These are phyloP conservation scores for Citrus inodora DNA, from an alignment of 345 rosid species.

Conservation along the genomic window DNA sequence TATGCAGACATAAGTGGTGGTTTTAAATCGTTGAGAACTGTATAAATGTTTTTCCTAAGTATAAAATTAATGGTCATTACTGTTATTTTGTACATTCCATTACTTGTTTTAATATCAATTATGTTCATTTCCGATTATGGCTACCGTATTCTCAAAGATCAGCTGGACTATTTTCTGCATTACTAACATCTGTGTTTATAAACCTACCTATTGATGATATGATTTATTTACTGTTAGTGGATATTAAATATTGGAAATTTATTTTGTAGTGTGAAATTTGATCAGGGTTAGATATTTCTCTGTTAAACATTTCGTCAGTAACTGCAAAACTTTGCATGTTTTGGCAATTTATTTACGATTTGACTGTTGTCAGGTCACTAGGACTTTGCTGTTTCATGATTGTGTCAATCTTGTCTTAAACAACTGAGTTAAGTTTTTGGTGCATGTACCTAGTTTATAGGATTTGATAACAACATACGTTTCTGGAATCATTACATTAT, in stretches of 20 bases:
- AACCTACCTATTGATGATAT: not conserved
- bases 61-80: not conserved
- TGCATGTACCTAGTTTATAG: not conserved
- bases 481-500: not conserved
- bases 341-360: conserved; percentile 1
- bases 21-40: not conserved
- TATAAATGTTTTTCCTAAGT: not conserved
- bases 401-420: not conserved
- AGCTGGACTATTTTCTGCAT: not conserved
- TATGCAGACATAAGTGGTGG: not conserved
- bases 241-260: not conserved
- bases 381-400: not conserved
- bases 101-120: not conserved
- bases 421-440: not conserved
- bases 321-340: not conserved
- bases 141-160: not conserved
- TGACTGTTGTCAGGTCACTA: not conserved
- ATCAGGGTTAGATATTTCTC: not conserved
- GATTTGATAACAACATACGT: not conserved
- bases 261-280: not conserved
- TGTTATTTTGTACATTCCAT: not conserved
- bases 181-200: not conserved
- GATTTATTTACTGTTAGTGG: not conserved
- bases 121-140: not conserved
- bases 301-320: not conserved